Evolutionary conservation across 1,284 basidiomycete genomes (phyloP).

Genomic region (Ceratobasidium sp.): DNA sequence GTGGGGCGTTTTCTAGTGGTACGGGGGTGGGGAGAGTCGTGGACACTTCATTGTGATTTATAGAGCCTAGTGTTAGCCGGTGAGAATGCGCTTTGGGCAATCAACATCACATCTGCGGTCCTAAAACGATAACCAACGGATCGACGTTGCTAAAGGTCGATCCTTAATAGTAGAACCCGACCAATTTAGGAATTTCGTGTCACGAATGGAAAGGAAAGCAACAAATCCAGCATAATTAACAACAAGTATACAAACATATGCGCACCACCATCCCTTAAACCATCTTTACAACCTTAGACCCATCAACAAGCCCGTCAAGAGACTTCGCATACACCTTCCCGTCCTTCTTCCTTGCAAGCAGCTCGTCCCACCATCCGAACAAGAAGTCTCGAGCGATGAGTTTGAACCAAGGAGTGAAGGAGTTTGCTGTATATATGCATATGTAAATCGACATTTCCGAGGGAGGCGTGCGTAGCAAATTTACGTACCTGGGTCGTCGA

Average conservation of each 20-base stretch:
- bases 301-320: slow-evolving; percentile 76
- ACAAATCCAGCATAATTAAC: slow-evolving; percentile 23
- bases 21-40: not conserved
- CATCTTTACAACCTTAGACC: slow-evolving; percentile 84
- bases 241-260: slow-evolving; percentile 36
- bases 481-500: slow-evolving; percentile 79
- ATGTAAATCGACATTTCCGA: not conserved
- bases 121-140: not conserved
- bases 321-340: slow-evolving; percentile 78
- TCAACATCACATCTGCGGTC: slow-evolving; percentile 12
- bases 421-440: slow-evolving; percentile 68
- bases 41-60: not conserved
- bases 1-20: not conserved
- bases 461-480: not conserved
- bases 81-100: slow-evolving; percentile 6
- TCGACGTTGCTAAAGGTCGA: slow-evolving; percentile 9
- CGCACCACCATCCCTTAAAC: slow-evolving; percentile 46
- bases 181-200: slow-evolving; percentile 9
- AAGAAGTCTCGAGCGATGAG: slow-evolving; percentile 97
- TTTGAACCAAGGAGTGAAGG: slow-evolving; percentile 99
- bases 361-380: slow-evolving; percentile 98
- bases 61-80: not conserved
- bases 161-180: not conserved
- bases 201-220: not conserved
- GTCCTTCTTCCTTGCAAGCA: slow-evolving; percentile 73